Base-by-base conservation (phyloP, 2,329 filamentous ascomycete species). In the Helminthosporium solani region DNA sequence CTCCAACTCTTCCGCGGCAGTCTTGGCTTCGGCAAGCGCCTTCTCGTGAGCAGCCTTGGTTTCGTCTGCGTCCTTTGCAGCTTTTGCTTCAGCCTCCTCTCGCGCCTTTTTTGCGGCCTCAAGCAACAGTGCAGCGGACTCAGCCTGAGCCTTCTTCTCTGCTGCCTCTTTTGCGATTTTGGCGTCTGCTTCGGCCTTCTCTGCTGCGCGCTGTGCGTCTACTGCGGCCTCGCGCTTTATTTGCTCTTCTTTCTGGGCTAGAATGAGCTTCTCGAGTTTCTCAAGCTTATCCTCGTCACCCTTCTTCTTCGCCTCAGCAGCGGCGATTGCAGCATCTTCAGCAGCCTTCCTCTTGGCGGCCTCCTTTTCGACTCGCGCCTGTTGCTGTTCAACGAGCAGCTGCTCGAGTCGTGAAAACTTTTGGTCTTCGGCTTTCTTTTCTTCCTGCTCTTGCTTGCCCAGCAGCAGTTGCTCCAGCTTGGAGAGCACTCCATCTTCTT, bases 161-260 rank as follows among this genome's bases (percentile, higher is more conserved):
- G 74, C 73, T 18, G 75, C 73, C 49, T 75, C 78, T 61, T 79
- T 78, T 31, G 73, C 73, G n/a, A 76, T 75, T 40, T 75, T 70
- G 11, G 70, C 66, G 34, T 77, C 74, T 30, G 73, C 70, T 14
- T 74, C 73, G 44, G 74, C 79, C 59, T 79, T 78, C 37, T 70
- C 71, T 6, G 66, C 61, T 55, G 63, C 56, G 44, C 60, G 52
- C 46, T 57, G 47, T 11, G 66, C 64, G 0, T 66, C 67, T 8
- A 55, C 44, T 1, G 64, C 69, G 16, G 58, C 61, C 47, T 61
- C 57, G 14, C 49, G 49, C 20, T 43, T 43, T 20, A 52, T 9
- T 15, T 52, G 49, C 25, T 52, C 49, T 21, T 58, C 56, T 31
- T 72, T 66, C 27, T 69, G 66, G 44, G 67, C 64, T 39, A 70